Evolutionary conservation across 2,329 filamentous ascomycete genomes (phyloP).

Genomic region (Phaeosphaeria sp.): DNA sequence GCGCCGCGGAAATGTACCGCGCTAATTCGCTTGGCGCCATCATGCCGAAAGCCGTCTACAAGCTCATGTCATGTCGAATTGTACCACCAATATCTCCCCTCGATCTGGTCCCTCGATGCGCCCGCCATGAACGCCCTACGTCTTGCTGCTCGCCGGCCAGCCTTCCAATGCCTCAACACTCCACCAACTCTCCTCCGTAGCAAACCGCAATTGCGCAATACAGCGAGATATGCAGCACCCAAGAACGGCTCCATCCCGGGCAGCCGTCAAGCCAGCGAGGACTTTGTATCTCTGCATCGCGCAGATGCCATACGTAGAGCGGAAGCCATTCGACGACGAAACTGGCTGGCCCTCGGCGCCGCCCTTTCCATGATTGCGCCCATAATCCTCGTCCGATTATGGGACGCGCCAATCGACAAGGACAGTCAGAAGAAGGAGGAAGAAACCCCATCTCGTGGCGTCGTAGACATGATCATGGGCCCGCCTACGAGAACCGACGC

Average conservation of each 20-base stretch:
- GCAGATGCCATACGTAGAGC: constrained; percentile 39
- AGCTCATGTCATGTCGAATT: constrained; percentile 7
- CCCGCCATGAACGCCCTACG: constrained; percentile 41
- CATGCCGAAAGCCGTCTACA: constrained; percentile 13
- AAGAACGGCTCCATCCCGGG: constrained; percentile 4
- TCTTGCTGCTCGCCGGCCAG: constrained; percentile 34
- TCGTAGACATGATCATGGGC: constrained; percentile 33
- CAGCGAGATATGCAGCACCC: constrained; percentile 19
- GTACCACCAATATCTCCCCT: constrained; percentile 2
- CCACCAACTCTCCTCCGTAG: constrained; percentile 19
- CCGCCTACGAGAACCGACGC: constrained; percentile 38
- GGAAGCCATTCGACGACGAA: constrained; percentile 31
- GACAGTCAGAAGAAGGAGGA: constrained; percentile 20
- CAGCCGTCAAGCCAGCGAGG: constrained; percentile 19
- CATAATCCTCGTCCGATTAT: constrained; percentile 42
- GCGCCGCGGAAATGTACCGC: constrained; percentile 15
- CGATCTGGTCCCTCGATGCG: constrained; percentile 6
- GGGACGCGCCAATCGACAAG: constrained; percentile 36
- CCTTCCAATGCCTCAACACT: constrained; percentile 37
- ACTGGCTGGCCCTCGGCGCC: constrained; percentile 44
- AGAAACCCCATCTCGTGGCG: constrained; percentile 27
- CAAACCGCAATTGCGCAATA: constrained; percentile 21
- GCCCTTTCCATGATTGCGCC: constrained; percentile 46
- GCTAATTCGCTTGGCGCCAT: constrained; percentile 27
- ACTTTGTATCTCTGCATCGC: constrained; percentile 44